These are phyloP conservation scores for Haematococcus lacustris DNA, from an alignment of 139 green algal genomes.

Conservation along the genomic window DNA sequence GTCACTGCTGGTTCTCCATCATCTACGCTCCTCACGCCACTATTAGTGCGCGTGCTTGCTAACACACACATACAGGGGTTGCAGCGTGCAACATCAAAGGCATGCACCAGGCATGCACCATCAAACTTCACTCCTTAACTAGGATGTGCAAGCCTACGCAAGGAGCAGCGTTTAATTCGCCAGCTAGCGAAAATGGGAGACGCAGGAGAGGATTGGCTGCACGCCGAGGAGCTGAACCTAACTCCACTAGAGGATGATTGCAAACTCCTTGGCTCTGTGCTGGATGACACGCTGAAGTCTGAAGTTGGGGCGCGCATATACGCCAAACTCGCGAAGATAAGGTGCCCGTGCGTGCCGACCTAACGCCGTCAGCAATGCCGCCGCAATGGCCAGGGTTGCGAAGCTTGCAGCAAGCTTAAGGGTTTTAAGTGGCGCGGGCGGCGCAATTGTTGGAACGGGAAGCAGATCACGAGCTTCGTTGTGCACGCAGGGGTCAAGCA, in stretches of 20 bases:
- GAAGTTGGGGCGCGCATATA: conserved; percentile 80
- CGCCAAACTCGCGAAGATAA: conserved; percentile 33
- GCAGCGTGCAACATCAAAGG: too few species aligned
- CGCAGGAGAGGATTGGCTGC: conserved; percentile 8
- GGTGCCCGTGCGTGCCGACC: neutral
- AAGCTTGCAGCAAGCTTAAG: too few species aligned
- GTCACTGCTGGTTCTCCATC: too few species aligned
- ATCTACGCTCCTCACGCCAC: too few species aligned
- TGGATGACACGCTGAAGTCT: conserved; percentile 76
- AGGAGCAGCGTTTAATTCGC: too few species aligned
- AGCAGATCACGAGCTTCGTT: neutral
- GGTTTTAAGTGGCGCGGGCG: neutral
- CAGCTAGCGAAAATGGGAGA: conserved; percentile 6
- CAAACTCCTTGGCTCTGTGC: conserved; percentile 64
- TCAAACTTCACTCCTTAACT: too few species aligned
- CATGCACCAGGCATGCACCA: too few species aligned
- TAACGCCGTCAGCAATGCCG: too few species aligned
- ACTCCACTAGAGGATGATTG: conserved; percentile 79
- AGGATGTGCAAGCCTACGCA: too few species aligned
- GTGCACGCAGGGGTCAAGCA: neutral
- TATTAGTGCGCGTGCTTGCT: too few species aligned
- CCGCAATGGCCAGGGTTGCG: too few species aligned
- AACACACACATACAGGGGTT: too few species aligned
- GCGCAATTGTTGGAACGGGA: neutral
- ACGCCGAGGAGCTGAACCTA: conserved; percentile 40